phyloP scores from a whole-genome alignment of 306 rosid genomes.

The Boehmeria nivea region DNA sequence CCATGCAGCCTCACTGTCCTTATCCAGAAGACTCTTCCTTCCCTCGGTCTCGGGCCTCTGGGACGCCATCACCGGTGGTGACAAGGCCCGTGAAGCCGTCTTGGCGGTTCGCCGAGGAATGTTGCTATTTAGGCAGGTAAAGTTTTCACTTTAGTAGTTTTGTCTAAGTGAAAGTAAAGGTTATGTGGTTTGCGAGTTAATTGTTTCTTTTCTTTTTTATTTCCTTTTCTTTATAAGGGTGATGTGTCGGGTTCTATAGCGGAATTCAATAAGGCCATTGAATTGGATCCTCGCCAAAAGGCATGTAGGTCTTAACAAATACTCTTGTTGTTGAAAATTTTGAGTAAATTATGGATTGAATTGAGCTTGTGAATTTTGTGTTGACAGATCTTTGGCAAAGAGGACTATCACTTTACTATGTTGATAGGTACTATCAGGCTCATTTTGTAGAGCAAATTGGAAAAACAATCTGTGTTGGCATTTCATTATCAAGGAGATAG shows the following conservation, averaged over 20 bases:
- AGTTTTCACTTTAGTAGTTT: neutral
- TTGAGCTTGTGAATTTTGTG: slow-evolving; percentile 7
- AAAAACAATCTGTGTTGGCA: neutral
- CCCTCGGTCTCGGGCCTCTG: slow-evolving; percentile 79
- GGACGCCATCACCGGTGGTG: slow-evolving; percentile 71
- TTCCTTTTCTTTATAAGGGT: slow-evolving; percentile 40
- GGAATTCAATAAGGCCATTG: slow-evolving; percentile 81
- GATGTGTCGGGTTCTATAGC: slow-evolving; percentile 67
- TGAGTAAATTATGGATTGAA: neutral
- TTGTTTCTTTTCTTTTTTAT: neutral
- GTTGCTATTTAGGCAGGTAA: slow-evolving; percentile 74
- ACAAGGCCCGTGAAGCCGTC: slow-evolving; percentile 59
- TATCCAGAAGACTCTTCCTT: slow-evolving; percentile 52
- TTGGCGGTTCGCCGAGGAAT: slow-evolving; percentile 70
- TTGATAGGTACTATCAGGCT: slow-evolving; percentile 51
- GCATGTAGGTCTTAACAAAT: slow-evolving; percentile 43
- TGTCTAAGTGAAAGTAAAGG: neutral
- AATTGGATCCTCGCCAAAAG: slow-evolving; percentile 85
- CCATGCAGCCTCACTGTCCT: slow-evolving; percentile 10
- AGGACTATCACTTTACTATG: slow-evolving; percentile 81
- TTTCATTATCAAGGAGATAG: neutral
- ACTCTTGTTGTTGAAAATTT: no score
- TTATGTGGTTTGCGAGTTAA: neutral
- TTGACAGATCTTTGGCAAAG: slow-evolving; percentile 96
- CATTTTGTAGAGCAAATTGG: neutral